Evolutionary conservation across 2,329 filamentous ascomycete genomes (phyloP).

Genomic region (Sporothrix protearum): DNA sequence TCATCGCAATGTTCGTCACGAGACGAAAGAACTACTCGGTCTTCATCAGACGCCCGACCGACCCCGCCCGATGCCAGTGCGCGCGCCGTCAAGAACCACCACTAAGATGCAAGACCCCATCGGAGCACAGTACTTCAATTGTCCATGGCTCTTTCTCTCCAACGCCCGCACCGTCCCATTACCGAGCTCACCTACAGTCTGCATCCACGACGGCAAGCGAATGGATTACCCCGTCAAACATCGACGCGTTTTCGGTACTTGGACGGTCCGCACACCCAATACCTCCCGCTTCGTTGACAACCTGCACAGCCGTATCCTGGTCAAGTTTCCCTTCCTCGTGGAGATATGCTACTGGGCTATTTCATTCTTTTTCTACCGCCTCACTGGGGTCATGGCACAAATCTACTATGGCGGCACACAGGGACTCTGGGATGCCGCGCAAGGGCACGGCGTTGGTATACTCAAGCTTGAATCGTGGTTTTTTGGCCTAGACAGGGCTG

Average conservation of each 20-base stretch:
- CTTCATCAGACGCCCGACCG: background rate
- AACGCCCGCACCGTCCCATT: no score
- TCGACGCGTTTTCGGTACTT: slow-evolving; percentile 31
- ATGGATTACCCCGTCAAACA: slow-evolving; percentile 11
- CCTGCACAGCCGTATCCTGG: slow-evolving; percentile 56
- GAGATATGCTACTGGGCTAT: slow-evolving; percentile 73
- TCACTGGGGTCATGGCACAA: slow-evolving; percentile 52
- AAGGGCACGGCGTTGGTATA: slow-evolving; percentile 43
- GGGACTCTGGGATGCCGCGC: slow-evolving; percentile 45
- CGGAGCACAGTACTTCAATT: no score
- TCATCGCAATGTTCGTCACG: slow-evolving; percentile 21
- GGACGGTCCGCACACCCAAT: slow-evolving; percentile 47
- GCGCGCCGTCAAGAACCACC: no score
- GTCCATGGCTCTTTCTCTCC: no score
- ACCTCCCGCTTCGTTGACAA: slow-evolving; percentile 56
- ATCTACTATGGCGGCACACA: slow-evolving; percentile 49
- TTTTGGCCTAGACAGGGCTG: slow-evolving; percentile 29
- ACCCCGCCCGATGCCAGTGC: background rate
- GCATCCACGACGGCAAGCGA: background rate
- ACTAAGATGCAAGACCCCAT: no score
- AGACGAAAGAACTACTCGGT: slow-evolving; percentile 19
- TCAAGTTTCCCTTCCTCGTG: slow-evolving; percentile 64
- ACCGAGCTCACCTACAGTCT: no score
- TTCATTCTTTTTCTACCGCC: slow-evolving; percentile 61
- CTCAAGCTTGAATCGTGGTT: slow-evolving; percentile 40